phyloP scores from a whole-genome alignment of 2,329 filamentous ascomycete species.

The Fusarium brevicatenulatum region DNA sequence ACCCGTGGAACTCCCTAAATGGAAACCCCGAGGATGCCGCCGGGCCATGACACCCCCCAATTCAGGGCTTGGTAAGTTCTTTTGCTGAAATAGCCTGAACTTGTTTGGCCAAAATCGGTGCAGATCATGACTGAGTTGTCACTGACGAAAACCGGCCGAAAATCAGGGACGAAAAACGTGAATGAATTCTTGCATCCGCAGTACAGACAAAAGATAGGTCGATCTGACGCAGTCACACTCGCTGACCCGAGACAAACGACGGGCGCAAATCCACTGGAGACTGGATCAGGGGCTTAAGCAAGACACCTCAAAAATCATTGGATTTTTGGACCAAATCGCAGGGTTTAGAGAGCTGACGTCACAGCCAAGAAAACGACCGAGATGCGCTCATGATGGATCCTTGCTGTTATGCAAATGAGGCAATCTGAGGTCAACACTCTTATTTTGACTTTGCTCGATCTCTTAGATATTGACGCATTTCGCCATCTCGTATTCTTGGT shows the following conservation, averaged over 20 bases:
- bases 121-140: slow-evolving; percentile 23
- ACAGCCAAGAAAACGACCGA: slow-evolving; percentile 25
- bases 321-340: not conserved
- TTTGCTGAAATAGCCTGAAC: not conserved
- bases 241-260: slow-evolving; percentile 25
- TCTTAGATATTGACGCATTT: not conserved
- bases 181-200: not conserved
- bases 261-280: slow-evolving; percentile 18
- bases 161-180: not conserved
- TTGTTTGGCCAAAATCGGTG: not conserved
- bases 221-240: slow-evolving; percentile 23
- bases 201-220: slow-evolving; percentile 3
- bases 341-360: slow-evolving; percentile 37
- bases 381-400: slow-evolving; percentile 14
- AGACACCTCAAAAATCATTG: slow-evolving; percentile 2
- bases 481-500: slow-evolving; percentile 18
- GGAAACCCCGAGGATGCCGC: slow-evolving; percentile 42
- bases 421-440: slow-evolving; percentile 15
- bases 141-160: not conserved
- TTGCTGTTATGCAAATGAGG: slow-evolving; percentile 6
- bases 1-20: slow-evolving; percentile 35
- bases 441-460: slow-evolving; percentile 11
- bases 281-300: slow-evolving; percentile 5
- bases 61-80: not conserved
- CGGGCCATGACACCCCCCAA: slow-evolving; percentile 7